Evolutionary conservation across 2,329 filamentous ascomycete species (phyloP).

Genomic region (Zymoseptoria crescenta): DNA sequence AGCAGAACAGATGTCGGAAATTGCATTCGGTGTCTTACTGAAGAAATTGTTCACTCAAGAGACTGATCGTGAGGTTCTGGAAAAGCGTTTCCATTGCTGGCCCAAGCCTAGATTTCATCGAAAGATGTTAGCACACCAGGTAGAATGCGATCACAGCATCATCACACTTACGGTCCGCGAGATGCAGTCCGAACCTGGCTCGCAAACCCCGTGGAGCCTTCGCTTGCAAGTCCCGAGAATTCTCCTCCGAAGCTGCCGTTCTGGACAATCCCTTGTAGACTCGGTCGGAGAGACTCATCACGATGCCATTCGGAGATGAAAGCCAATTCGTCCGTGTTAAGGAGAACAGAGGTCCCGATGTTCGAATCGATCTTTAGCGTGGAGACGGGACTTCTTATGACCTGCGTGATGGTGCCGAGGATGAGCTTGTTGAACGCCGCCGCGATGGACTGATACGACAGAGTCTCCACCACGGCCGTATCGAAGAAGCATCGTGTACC

Average conservation of each 20-base stretch:
- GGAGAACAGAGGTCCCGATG: neutral
- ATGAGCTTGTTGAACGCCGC: neutral
- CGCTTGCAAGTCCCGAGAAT: neutral
- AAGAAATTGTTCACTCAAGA: slow-evolving; percentile 6
- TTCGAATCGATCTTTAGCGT: neutral
- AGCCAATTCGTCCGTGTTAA: neutral
- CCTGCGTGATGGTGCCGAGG: neutral
- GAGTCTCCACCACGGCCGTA: neutral
- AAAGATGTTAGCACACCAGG: neutral
- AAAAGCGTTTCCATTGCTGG: slow-evolving; percentile 2
- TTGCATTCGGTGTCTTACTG: neutral
- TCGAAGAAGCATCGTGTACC: neutral
- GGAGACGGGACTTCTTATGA: neutral
- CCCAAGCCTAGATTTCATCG: neutral
- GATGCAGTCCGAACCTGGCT: neutral
- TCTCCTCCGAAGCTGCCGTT: neutral
- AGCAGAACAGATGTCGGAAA: neutral
- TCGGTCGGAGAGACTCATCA: neutral
- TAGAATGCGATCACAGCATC: neutral
- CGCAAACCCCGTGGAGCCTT: neutral
- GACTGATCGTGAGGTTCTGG: slow-evolving; percentile 9
- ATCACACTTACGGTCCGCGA: neutral
- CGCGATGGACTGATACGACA: neutral
- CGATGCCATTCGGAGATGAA: neutral
- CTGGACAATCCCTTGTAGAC: neutral